phyloP scores from a whole-genome alignment of 2,329 filamentous ascomycete genomes.

The Ascochyta fabae region DNA sequence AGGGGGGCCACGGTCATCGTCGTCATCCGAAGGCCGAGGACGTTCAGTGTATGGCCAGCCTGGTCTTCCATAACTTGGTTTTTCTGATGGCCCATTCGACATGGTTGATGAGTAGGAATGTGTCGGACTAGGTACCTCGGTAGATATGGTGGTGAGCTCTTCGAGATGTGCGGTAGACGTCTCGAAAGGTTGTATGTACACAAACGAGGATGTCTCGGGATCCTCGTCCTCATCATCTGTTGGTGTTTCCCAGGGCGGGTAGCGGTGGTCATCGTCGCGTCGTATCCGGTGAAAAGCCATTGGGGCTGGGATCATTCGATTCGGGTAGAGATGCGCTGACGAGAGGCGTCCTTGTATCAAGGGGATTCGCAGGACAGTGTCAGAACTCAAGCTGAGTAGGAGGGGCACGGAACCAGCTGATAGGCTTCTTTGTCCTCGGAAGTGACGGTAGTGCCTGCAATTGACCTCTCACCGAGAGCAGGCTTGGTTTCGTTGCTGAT shows the following conservation, averaged over 20 bases:
- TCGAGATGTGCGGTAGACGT: slow-evolving; percentile 1
- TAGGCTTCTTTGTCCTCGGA: slow-evolving; percentile 17
- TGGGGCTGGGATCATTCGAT: slow-evolving; percentile 17
- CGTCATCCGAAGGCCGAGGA: neutral
- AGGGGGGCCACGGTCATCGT: neutral
- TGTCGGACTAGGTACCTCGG: neutral
- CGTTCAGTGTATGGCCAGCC: neutral
- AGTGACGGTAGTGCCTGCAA: slow-evolving; percentile 4
- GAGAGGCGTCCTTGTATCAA: slow-evolving; percentile 19
- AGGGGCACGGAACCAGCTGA: slow-evolving; percentile 14
- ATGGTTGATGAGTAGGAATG: neutral
- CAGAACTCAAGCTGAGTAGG: slow-evolving; percentile 22
- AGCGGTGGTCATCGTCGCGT: slow-evolving; percentile 4
- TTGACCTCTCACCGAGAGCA: slow-evolving; percentile 14
- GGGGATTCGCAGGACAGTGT: slow-evolving; percentile 17
- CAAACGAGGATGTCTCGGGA: neutral
- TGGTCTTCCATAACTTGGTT: neutral
- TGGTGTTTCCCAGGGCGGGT: slow-evolving; percentile 7
- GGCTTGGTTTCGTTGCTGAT: slow-evolving; percentile 27
- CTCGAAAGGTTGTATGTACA: neutral
- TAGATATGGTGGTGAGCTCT: neutral
- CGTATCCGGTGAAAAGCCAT: slow-evolving; percentile 24
- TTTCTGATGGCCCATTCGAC: neutral
- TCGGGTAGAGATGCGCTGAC: slow-evolving; percentile 24
- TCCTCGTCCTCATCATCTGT: slow-evolving; percentile 14